Conservation (phyloP, 345 rosid genomes). For the Hibiscus syriacus region DNA sequence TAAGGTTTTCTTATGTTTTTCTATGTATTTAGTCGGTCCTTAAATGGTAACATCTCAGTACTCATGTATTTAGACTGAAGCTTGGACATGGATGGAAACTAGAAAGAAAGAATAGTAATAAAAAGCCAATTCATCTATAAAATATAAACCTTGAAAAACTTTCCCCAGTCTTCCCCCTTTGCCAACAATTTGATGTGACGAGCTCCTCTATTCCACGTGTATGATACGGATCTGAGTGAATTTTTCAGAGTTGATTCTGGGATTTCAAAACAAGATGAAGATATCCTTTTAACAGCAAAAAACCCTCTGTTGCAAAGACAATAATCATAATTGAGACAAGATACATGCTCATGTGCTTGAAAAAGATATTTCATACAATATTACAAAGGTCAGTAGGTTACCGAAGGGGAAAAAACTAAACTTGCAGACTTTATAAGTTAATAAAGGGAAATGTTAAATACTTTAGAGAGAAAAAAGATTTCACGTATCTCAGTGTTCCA, state of each 20-base stretch:
- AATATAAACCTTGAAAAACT: conserved; percentile 53
- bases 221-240: conserved; percentile 34
- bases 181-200: conserved; percentile 31
- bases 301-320: conserved; percentile 43
- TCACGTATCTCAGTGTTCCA: too few species aligned
- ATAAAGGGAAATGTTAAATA: too few species aligned
- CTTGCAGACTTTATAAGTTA: too few species aligned
- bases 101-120: background rate
- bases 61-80: background rate
- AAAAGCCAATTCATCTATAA: background rate
- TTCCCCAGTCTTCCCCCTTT: conserved; percentile 59
- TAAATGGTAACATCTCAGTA: too few species aligned
- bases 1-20: too few species aligned
- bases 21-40: too few species aligned
- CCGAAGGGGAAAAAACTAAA: too few species aligned
- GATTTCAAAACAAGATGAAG: conserved; percentile 47
- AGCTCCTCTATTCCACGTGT: conserved; percentile 50
- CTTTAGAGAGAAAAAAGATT: too few species aligned
- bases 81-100: background rate
- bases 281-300: conserved; percentile 35
- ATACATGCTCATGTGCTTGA: background rate
- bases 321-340: background rate
- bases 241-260: conserved; percentile 39
- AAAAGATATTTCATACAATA: background rate
- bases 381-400: too few species aligned